Percentiles rank a stretch among this genome's conserved stretches.
phyloP scores from a whole-genome alignment of 148 eudicot species.

The Persicaria tinctoria region DNA sequence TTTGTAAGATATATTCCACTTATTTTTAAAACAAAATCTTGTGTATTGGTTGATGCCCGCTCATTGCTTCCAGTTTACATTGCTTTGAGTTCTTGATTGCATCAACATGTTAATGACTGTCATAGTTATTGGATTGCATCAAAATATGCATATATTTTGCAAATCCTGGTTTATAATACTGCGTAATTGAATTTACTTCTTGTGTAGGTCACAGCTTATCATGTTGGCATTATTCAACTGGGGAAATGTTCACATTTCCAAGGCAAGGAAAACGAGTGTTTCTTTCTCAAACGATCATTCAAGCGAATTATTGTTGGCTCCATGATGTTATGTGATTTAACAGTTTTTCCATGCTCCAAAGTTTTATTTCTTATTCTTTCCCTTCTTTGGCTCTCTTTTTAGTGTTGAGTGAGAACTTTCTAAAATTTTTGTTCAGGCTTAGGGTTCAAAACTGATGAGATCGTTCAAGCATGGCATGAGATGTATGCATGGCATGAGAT shows the following conservation, averaged over 20 bases:
- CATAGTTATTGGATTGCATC: too few species aligned
- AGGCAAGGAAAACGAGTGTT: constrained; percentile 61
- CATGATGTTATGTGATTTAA: constrained; percentile 40
- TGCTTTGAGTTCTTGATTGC: too few species aligned
- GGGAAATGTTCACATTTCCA: constrained; percentile 95
- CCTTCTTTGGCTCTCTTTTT: neutral
- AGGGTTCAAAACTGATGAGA: constrained; percentile 83
- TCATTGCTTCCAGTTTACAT: too few species aligned
- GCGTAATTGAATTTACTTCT: too few species aligned
- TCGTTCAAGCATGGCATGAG: constrained; percentile 93
- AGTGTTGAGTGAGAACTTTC: neutral
- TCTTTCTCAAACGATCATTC: constrained; percentile 51
- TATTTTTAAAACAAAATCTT: too few species aligned
- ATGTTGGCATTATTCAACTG: constrained; percentile 89
- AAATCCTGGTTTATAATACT: too few species aligned
- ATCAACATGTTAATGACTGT: too few species aligned
- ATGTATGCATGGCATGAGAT: too few species aligned
- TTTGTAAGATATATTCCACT: too few species aligned
- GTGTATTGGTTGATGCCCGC: too few species aligned
- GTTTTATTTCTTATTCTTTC: neutral
- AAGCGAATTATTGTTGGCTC: constrained; percentile 29
- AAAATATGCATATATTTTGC: too few species aligned
- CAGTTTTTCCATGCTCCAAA: neutral
- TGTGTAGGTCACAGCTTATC: too few species aligned
- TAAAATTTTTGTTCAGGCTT: constrained; percentile 23